Evolutionary conservation across 345 rosid genomes (phyloP).

Genomic region (Gossypium rotundifolium): DNA sequence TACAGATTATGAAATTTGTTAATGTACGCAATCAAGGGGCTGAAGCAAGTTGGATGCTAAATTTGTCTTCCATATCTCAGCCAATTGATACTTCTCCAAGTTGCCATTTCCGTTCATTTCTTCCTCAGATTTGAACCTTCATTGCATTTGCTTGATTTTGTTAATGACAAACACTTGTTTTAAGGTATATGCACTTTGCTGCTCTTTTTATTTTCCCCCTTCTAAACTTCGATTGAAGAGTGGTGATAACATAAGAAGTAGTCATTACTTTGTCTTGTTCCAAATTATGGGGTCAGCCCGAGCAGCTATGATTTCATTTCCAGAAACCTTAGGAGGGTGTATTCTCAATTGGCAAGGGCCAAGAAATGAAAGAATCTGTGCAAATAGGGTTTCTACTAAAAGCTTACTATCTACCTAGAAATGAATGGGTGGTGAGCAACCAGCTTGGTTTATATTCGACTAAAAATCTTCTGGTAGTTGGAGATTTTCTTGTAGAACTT

Average conservation of each 20-base stretch:
- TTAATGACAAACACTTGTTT: neutral
- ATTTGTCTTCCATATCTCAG: neutral
- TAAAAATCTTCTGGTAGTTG: conserved; percentile 6
- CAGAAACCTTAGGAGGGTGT: neutral
- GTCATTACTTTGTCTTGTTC: neutral
- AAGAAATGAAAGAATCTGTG: neutral
- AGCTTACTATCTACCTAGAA: neutral
- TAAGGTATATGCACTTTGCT: neutral
- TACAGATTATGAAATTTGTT: neutral
- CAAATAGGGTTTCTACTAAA: neutral
- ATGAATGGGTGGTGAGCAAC: neutral
- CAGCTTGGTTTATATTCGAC: neutral
- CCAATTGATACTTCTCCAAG: neutral
- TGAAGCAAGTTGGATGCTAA: neutral
- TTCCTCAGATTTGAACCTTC: neutral
- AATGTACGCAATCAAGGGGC: neutral
- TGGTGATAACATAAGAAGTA: neutral
- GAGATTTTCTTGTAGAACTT: neutral
- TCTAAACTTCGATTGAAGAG: neutral
- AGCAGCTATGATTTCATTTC: neutral
- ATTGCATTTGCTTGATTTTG: neutral
- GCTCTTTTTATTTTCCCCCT: neutral
- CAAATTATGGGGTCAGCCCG: neutral
- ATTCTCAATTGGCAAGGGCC: neutral
- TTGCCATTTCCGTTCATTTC: neutral